A percentile compares a stretch with the other conserved stretches of the same genome.
These are phyloP conservation scores for Colletotrichum paranaense DNA, from an alignment of 2,329 filamentous ascomycete genomes.

Conservation along the genomic window DNA sequence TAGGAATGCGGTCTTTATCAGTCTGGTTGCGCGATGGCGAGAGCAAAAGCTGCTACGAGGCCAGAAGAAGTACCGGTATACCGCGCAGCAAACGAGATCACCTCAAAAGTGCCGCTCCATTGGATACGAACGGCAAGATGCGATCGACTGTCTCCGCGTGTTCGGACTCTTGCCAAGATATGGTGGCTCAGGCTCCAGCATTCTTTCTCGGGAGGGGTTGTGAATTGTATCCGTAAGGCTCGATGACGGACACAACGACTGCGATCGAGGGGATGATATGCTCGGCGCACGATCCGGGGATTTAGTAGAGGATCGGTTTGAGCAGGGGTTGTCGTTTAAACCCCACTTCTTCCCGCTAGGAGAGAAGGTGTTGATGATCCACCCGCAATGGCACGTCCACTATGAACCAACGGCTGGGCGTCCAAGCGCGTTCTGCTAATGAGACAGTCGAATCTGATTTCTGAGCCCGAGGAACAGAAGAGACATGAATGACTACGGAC, in stretches of 20 bases:
- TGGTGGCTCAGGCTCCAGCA: not conserved
- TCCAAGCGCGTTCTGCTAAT: not conserved
- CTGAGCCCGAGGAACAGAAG: not conserved
- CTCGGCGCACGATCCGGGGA: not conserved
- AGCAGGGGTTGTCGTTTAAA: not conserved
- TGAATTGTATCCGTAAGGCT: not conserved
- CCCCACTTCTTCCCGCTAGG: not conserved
- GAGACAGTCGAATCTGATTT: not conserved
- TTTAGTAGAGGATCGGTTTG: not conserved
- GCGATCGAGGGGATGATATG: not conserved
- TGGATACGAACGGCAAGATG: not conserved
- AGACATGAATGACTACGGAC: not conserved
- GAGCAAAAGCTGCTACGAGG: not conserved
- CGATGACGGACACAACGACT: not conserved
- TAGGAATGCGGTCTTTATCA: not conserved
- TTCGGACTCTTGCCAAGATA: not conserved
- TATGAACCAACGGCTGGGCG: not conserved
- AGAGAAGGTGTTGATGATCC: not conserved
- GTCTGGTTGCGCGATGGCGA: not conserved
- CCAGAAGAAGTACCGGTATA: not conserved
- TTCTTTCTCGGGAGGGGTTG: not conserved
- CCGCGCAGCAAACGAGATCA: not conserved
- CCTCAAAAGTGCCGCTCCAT: not conserved
- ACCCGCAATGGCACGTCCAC: not conserved
- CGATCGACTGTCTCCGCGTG: not conserved